Evolutionary conservation across 192 early-diverging fungal species (phyloP), one percentile per base, ranked within the genome.

Genomic region (Martensiomyces pterosporus): DNA sequence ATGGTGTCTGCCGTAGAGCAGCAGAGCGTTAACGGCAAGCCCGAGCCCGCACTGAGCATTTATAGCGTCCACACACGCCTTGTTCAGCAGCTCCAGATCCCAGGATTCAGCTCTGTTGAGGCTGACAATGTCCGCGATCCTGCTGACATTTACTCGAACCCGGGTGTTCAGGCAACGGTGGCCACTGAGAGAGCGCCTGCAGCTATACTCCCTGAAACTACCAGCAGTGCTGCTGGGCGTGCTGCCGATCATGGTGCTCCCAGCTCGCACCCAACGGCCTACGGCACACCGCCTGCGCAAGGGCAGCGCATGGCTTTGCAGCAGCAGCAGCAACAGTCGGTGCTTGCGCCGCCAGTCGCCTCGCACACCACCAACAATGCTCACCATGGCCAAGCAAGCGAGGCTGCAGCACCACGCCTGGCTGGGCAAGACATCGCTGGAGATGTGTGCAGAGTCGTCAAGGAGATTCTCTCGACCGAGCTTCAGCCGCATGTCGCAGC

Each of bases 41-140:
- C 33, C 3, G 41, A 47, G 0, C 14, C 52, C 1, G 42, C 24
- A 15, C 50, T 71, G 37, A 71, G 67, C 40, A 40, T 71, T 18
- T 71, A 71, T 27, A 49, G 60, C 43, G 67, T 71, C 15, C 67
- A 71, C 26, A 57, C 60, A 35, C 67, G 67, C 29, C 53, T 64
- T 16, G 60, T 71, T 1, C 67, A 71, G 39, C 67, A 71, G 56
- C 49, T 71, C 9, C 67, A 71, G 49, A 64, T 71, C 9, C 7
- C 43, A 14, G 52, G 40, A 9, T 23, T 64, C 17, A 44, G 36
- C 6, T 15, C 60, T 10, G 48, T 49, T 2, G 52, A 64, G 24
- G 14, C 46, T 18, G 46, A 71, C 34, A n/a, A 8, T 0, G 25
- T 71, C 17, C 34, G 48, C 3, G 67, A 71, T 37, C 67, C 67